These are phyloP conservation scores for Coprinellus aureogranulatus DNA, from an alignment of 768 basidiomycete genomes.

Conservation along the genomic window DNA sequence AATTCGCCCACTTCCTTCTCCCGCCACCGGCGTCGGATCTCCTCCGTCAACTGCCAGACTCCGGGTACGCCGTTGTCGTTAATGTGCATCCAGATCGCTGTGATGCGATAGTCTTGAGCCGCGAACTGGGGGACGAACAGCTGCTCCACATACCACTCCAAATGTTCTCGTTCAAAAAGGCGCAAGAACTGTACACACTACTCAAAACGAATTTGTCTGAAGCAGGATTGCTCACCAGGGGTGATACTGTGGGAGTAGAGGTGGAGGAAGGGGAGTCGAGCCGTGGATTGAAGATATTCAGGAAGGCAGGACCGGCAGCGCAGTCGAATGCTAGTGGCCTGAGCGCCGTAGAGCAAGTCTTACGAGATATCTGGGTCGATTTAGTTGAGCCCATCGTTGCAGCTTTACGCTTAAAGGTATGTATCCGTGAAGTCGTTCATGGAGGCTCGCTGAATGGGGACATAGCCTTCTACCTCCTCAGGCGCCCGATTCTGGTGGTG, in stretches of 20 bases:
- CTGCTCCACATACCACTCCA: neutral
- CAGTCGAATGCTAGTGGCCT: no score
- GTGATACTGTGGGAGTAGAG: neutral
- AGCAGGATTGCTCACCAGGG: neutral
- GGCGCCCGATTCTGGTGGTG: slow-evolving; percentile 22
- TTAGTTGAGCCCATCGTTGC: slow-evolving; percentile 9
- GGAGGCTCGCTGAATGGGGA: neutral
- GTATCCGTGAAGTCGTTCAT: neutral
- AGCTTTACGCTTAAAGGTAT: slow-evolving; percentile 1
- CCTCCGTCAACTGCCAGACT: slow-evolving; percentile 5
- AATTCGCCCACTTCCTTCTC: slow-evolving; percentile 20
- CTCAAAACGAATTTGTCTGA: neutral
- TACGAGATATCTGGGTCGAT: neutral
- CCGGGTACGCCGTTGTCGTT: slow-evolving; percentile 4
- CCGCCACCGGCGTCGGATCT: slow-evolving; percentile 9
- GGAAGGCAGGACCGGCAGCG: no score
- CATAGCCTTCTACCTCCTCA: neutral
- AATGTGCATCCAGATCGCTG: neutral
- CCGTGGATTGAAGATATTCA: neutral
- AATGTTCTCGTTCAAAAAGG: neutral
- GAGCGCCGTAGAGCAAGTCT: neutral
- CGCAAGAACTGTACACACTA: neutral
- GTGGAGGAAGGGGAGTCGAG: slow-evolving; percentile 9
- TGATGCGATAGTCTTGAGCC: neutral
- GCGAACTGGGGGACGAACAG: neutral